Conservation (phyloP, 805 yeast species). For the Ogataea degrootiae region DNA sequence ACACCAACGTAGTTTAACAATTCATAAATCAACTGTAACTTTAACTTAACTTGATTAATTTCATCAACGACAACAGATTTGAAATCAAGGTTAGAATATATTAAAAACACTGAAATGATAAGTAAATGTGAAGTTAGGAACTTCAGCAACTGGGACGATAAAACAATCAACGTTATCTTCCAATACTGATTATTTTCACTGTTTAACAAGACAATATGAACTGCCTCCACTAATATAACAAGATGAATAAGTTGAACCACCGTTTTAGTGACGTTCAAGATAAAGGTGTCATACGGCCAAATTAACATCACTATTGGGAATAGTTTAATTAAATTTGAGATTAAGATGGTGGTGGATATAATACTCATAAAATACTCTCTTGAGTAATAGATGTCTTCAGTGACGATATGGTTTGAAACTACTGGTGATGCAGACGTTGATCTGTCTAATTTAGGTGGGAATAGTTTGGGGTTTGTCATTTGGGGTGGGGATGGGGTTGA, state of each 20-base stretch:
- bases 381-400: slow-evolving; percentile 31
- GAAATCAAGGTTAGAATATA: slow-evolving; percentile 18
- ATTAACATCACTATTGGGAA: slow-evolving; percentile 91
- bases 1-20: slow-evolving; percentile 7
- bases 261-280: slow-evolving; percentile 36
- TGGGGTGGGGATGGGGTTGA: slow-evolving; percentile 1
- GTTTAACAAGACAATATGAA: slow-evolving; percentile 27
- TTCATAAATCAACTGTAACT: slow-evolving; percentile 17
- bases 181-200: slow-evolving; percentile 25
- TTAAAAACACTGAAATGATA: slow-evolving; percentile 15
- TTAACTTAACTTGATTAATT: slow-evolving; percentile 20
- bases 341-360: slow-evolving; percentile 62
- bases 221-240: slow-evolving; percentile 28
- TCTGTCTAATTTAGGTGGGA: neutral
- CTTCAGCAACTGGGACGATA: slow-evolving; percentile 20
- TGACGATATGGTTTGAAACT: slow-evolving; percentile 1
- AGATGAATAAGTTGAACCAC: slow-evolving; percentile 29
- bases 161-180: slow-evolving; percentile 24
- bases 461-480: neutral
- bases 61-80: slow-evolving; percentile 22
- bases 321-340: slow-evolving; percentile 75
- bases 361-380: slow-evolving; percentile 30
- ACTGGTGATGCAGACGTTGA: slow-evolving; percentile 1
- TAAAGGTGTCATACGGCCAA: slow-evolving; percentile 91
- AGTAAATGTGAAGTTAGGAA: slow-evolving; percentile 17